phyloP scores from a whole-genome alignment of 768 basidiomycete genomes.

The Collybia sp. region DNA sequence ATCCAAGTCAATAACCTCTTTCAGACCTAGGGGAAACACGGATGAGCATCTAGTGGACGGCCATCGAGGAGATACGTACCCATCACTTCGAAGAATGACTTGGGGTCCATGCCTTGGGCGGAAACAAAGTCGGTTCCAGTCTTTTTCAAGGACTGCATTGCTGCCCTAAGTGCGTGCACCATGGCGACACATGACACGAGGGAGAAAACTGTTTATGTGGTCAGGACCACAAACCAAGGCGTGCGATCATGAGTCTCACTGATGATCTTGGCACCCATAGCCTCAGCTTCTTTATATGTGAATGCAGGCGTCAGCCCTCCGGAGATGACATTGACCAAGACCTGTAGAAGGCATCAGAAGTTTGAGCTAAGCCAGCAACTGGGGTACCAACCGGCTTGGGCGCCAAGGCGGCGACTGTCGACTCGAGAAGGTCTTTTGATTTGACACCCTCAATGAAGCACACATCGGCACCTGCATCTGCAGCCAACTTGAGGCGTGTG shows the following conservation, averaged over 20 bases:
- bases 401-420: constrained; percentile 61
- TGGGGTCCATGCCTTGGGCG: constrained; percentile 68
- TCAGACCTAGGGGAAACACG: constrained; percentile 32
- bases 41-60: background rate
- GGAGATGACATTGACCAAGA: constrained; percentile 77
- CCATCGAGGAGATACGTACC: constrained; percentile 30
- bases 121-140: constrained; percentile 68
- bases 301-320: constrained; percentile 76
- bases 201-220: constrained; percentile 52
- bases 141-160: constrained; percentile 71
- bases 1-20: constrained; percentile 51
- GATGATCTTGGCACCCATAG: constrained; percentile 71
- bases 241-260: constrained; percentile 36
- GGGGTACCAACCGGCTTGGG: constrained; percentile 55
- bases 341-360: constrained; percentile 21
- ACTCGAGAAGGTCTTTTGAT: constrained; percentile 57
- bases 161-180: constrained; percentile 73
- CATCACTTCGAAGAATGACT: constrained; percentile 75
- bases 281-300: constrained; percentile 64
- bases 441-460: constrained; percentile 81
- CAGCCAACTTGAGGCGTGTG: constrained; percentile 59
- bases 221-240: background rate
- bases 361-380: background rate
- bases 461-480: constrained; percentile 72
- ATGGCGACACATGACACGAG: constrained; percentile 74